These are phyloP conservation scores for Phyllosticta citriasiana DNA, from an alignment of 2,329 filamentous ascomycete genomes.

Conservation along the genomic window DNA sequence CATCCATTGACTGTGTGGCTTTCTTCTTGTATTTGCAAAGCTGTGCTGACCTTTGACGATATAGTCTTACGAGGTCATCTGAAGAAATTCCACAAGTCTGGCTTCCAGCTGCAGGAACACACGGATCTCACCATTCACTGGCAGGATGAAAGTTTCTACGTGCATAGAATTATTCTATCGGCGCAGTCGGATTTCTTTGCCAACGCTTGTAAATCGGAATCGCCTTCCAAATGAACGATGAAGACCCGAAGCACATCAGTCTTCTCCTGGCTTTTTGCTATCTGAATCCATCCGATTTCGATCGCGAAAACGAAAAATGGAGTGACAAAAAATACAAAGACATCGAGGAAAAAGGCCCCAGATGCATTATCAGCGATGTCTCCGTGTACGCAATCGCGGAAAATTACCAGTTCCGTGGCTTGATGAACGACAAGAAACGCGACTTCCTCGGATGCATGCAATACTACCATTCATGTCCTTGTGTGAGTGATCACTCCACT, in stretches of 20 bases:
- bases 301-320: too few relatives aligned
- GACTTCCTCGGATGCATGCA: neutral
- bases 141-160: neutral
- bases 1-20: too few relatives aligned
- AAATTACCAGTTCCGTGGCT: too few relatives aligned
- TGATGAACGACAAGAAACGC: neutral
- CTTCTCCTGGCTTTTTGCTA: constrained; percentile 6
- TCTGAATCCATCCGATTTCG: neutral
- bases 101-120: neutral
- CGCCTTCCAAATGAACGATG: neutral
- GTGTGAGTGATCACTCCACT: neutral
- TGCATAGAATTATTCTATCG: neutral
- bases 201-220: neutral
- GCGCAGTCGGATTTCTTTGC: neutral
- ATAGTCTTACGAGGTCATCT: neutral
- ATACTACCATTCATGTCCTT: neutral
- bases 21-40: neutral
- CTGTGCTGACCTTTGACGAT: neutral
- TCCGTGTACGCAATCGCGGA: too few relatives aligned
- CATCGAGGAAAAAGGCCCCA: neutral
- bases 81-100: neutral
- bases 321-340: neutral
- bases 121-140: neutral
- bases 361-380: too few relatives aligned
- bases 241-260: constrained; percentile 3